Conservation (phyloP, 805 yeast genomes). For the Teunomyces barrocoloradensis region DNA sequence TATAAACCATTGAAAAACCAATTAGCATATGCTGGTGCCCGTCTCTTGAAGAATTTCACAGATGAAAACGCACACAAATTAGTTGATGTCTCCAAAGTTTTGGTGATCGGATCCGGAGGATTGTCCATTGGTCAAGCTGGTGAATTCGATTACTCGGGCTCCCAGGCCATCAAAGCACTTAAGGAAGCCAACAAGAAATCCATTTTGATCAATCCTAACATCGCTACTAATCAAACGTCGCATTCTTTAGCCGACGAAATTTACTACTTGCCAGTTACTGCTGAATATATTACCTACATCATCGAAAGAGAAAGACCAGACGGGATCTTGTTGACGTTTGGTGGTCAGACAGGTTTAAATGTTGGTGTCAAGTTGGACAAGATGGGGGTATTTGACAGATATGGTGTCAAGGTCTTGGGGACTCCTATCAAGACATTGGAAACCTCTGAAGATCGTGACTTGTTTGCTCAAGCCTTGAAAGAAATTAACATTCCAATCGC, state of each 20-base stretch:
- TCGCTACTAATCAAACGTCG: slow-evolving; percentile 95
- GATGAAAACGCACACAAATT: slow-evolving; percentile 62
- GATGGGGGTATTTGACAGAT: slow-evolving; percentile 89
- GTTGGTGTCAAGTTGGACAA: slow-evolving; percentile 94
- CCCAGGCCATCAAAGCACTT: slow-evolving; percentile 95
- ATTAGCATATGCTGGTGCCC: slow-evolving; percentile 59
- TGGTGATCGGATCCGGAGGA: slow-evolving; percentile 97
- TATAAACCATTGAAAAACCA: slow-evolving; percentile 8
- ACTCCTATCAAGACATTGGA: slow-evolving; percentile 95
- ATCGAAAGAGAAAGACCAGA: slow-evolving; percentile 96
- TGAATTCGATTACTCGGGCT: slow-evolving; percentile 95
- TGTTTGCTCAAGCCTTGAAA: slow-evolving; percentile 91
- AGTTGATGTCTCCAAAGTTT: slow-evolving; percentile 83
- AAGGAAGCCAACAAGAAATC: slow-evolving; percentile 85
- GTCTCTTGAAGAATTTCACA: slow-evolving; percentile 52
- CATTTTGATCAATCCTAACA: slow-evolving; percentile 89
- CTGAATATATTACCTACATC: slow-evolving; percentile 92
- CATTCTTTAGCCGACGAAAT: slow-evolving; percentile 94
- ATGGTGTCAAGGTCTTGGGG: slow-evolving; percentile 92
- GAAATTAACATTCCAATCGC: slow-evolving; percentile 97
- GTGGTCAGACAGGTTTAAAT: slow-evolving; percentile 97
- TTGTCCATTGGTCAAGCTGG: slow-evolving; percentile 98
- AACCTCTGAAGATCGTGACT: slow-evolving; percentile 96
- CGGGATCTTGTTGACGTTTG: slow-evolving; percentile 92
- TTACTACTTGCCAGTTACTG: slow-evolving; percentile 93